These are phyloP conservation scores for Coemansia sp. DNA, from an alignment of 192 early-diverging fungal species.

Conservation along the genomic window DNA sequence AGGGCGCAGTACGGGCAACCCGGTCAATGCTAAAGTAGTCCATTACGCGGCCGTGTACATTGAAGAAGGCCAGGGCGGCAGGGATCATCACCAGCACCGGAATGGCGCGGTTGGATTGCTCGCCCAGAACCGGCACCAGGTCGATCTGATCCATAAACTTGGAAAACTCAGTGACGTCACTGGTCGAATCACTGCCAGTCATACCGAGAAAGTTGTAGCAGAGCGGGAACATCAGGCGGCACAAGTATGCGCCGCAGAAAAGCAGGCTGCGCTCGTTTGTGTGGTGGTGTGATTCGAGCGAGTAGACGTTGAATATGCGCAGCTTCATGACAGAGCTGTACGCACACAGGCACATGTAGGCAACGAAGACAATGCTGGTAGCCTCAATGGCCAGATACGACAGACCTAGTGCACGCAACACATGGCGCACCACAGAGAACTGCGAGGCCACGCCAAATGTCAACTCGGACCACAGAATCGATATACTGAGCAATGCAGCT, in stretches of 20 bases:
- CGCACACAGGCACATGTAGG: constrained; percentile 91
- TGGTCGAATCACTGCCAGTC: constrained; percentile 43
- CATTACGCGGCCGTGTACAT: constrained; percentile 81
- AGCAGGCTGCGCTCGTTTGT: constrained; percentile 89
- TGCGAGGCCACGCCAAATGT: constrained; percentile 76
- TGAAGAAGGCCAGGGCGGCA: constrained; percentile 70
- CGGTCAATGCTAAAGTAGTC: constrained; percentile 57
- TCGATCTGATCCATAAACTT: constrained; percentile 79
- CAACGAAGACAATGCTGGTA: constrained; percentile 64
- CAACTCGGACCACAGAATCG: constrained; percentile 92
- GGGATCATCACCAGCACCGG: constrained; percentile 85
- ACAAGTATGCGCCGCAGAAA: constrained; percentile 92
- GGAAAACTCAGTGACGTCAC: constrained; percentile 57
- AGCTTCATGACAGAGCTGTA: constrained; percentile 91
- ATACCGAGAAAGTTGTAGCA: constrained; percentile 93
- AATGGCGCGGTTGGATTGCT: constrained; percentile 82
- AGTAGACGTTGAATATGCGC: constrained; percentile 84
- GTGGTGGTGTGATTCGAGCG: constrained; percentile 89
- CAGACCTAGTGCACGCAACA: constrained; percentile 57
- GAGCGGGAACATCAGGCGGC: constrained; percentile 78
- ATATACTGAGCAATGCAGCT: constrained; percentile 61
- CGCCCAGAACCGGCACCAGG: constrained; percentile 88
- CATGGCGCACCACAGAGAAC: constrained; percentile 70
- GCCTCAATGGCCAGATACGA: constrained; percentile 68
- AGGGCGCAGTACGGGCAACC: constrained; percentile 2